Conservation (phyloP, 2,329 filamentous ascomycete genomes). For the Fusarium sp. region DNA sequence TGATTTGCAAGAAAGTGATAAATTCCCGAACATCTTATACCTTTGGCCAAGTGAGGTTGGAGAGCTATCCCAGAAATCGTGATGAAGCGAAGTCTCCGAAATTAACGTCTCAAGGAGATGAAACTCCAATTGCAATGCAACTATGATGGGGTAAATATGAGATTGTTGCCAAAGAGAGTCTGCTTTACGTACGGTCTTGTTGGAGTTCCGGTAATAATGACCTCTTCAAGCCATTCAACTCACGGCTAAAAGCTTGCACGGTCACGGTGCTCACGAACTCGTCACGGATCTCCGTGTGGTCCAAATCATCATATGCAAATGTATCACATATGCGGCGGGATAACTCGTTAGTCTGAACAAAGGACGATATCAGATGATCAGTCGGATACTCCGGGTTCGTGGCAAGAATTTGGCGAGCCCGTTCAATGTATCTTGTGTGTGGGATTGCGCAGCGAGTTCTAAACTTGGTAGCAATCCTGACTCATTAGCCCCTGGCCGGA, state of each 20-base stretch:
- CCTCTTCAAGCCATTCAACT: not conserved
- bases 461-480: slow-evolving; percentile 7
- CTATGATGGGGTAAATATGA: not conserved
- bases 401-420: not conserved
- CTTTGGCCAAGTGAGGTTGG: not conserved
- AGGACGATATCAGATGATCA: not conserved
- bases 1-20: not conserved
- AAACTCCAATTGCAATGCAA: not conserved
- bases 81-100: not conserved
- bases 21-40: not conserved
- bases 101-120: not conserved
- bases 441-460: not conserved
- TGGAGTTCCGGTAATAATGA: not conserved
- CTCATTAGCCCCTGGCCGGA: not conserved
- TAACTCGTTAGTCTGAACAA: not conserved
- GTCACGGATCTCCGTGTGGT: not conserved
- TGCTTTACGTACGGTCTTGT: not conserved
- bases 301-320: not conserved
- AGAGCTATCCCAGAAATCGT: not conserved
- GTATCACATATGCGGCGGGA: not conserved
- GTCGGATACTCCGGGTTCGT: not conserved
- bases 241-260: not conserved
- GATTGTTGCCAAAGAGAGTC: not conserved
- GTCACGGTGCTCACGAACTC: not conserved
- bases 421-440: slow-evolving; percentile 1